phyloP scores from a whole-genome alignment of 345 rosid species.

The Eucalyptus albens region DNA sequence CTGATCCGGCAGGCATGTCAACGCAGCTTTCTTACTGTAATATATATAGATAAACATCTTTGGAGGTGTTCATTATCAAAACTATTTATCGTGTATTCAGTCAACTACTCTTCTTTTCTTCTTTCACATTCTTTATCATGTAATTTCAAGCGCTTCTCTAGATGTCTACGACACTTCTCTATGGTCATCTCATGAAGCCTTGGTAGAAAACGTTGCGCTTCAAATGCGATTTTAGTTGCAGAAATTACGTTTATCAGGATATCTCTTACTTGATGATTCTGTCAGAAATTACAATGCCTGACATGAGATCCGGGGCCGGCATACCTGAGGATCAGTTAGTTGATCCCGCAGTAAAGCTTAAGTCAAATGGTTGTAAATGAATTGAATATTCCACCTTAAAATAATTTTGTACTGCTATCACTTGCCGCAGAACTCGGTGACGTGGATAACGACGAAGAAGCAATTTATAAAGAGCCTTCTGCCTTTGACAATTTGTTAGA shows the following conservation, averaged over 20 bases:
- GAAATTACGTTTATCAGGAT: not conserved
- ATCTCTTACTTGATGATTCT: not conserved
- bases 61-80: not conserved
- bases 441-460: slow-evolving; percentile 8
- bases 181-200: not conserved
- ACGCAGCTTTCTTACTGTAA: not conserved
- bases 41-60: not conserved
- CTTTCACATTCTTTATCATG: not conserved
- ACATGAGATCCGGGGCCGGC: not conserved
- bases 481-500: slow-evolving; percentile 24
- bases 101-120: not conserved
- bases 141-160: not conserved
- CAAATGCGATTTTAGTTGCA: not conserved
- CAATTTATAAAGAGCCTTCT: slow-evolving; percentile 22
- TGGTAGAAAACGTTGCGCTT: not conserved
- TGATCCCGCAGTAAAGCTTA: not conserved
- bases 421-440: slow-evolving; percentile 5
- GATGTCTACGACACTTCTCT: not conserved
- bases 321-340: not conserved
- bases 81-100: not conserved
- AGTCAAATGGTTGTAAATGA: not conserved
- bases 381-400: not conserved
- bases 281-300: not conserved
- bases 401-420: slow-evolving; percentile 1
- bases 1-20: slow-evolving; percentile 17